Evolutionary conservation across 1,284 basidiomycete species (phyloP).

Genomic region (Puccinia hordei): DNA sequence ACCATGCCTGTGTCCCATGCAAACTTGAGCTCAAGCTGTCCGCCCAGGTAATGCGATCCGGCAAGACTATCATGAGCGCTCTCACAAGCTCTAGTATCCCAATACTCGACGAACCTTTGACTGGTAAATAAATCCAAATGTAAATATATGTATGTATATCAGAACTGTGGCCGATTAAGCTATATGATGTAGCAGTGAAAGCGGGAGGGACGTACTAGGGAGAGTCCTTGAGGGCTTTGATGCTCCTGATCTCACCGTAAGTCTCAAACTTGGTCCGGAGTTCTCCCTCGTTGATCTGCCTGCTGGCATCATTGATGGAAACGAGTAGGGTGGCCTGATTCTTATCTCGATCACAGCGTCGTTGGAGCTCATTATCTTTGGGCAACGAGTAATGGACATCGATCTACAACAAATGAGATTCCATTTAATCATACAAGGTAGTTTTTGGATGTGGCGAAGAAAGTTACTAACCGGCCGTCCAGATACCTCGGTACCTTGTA

Average conservation of each 20-base stretch:
- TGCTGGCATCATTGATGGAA: slow-evolving; percentile 70
- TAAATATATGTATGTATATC: no score
- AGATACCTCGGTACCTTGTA: slow-evolving; percentile 81
- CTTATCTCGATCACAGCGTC: slow-evolving; percentile 77
- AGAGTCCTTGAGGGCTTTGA: slow-evolving; percentile 70
- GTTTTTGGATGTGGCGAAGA: no score
- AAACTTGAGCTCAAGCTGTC: slow-evolving; percentile 80
- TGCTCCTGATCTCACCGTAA: slow-evolving; percentile 84
- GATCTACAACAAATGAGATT: slow-evolving; percentile 66
- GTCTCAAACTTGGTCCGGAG: slow-evolving; percentile 77
- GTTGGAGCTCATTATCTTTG: slow-evolving; percentile 71
- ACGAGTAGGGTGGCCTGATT: slow-evolving; percentile 86
- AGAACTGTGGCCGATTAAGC: not conserved
- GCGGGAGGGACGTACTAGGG: slow-evolving; percentile 67
- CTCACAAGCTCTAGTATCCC: slow-evolving; percentile 76
- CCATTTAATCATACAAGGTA: slow-evolving; percentile 33
- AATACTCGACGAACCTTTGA: slow-evolving; percentile 82
- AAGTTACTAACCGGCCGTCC: slow-evolving; percentile 72
- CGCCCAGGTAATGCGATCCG: slow-evolving; percentile 76
- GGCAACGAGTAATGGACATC: slow-evolving; percentile 97
- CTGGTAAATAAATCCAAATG: slow-evolving; percentile 64
- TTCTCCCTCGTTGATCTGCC: slow-evolving; percentile 77
- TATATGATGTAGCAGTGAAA: not conserved
- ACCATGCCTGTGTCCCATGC: slow-evolving; percentile 71
- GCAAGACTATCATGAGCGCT: slow-evolving; percentile 78